Conservation (phyloP, 208 protist genomes). For the Trypanosoma vivax region DNA sequence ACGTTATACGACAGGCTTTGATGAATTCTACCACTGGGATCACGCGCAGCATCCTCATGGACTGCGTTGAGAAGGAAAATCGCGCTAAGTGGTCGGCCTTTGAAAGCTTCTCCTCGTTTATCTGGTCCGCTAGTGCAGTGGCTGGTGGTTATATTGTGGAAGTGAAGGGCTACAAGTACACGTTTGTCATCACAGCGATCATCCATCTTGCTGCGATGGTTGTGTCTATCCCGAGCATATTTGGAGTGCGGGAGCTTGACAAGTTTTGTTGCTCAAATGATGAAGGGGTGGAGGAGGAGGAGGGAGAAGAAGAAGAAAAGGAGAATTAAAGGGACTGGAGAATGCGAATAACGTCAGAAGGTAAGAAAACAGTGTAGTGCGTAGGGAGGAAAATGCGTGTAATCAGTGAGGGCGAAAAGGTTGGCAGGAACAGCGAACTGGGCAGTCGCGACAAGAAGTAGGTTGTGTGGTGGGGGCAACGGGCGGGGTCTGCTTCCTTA, state of each 20-base stretch:
- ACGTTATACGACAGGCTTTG: conserved; percentile 38
- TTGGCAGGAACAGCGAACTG: no score
- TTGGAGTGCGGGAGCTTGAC: conserved; percentile 25
- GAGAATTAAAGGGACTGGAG: no score
- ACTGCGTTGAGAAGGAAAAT: conserved; percentile 31
- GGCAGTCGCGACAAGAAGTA: no score
- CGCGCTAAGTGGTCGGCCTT: conserved; percentile 58
- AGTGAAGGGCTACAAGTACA: conserved; percentile 31
- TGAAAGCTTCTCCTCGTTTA: conserved; percentile 56
- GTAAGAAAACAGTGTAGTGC: no score
- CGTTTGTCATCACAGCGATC: conserved; percentile 42
- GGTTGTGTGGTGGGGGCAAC: no score
- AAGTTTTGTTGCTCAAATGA: conserved; percentile 13
- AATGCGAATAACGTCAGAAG: no score
- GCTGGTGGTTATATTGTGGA: conserved; percentile 42
- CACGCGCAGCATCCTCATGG: conserved; percentile 70
- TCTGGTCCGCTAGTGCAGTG: conserved; percentile 58
- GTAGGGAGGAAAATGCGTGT: no score
- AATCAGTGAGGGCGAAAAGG: no score
- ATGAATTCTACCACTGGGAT: conserved; percentile 63
- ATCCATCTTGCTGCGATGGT: conserved; percentile 31
- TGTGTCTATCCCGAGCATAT: conserved; percentile 30
- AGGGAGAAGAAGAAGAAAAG: neutral
- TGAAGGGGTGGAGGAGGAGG: no score
- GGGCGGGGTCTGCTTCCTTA: no score